These are phyloP conservation scores for Cryphonectria japonica DNA, from an alignment of 2,329 filamentous ascomycete genomes.

Conservation along the genomic window DNA sequence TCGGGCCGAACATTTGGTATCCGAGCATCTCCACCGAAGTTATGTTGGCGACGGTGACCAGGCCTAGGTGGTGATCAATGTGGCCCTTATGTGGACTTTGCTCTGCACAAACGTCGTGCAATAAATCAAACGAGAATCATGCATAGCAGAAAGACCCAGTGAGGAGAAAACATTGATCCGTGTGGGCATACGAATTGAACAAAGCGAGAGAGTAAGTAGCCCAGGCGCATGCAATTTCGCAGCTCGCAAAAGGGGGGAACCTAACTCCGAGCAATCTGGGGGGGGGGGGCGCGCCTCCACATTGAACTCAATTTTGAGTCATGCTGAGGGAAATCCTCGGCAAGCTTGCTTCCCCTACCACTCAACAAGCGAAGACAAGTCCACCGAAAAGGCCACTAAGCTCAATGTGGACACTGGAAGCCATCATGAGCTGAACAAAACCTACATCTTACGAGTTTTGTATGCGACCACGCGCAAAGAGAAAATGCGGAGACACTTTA, in stretches of 20 bases:
- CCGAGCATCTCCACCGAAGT: background rate
- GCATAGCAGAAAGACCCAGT: background rate
- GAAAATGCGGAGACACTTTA: background rate
- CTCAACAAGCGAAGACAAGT: background rate
- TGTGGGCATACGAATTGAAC: background rate
- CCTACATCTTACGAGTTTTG: background rate
- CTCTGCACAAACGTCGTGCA: background rate
- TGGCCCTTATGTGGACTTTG: background rate
- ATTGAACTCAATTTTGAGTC: background rate
- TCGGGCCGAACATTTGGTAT: background rate
- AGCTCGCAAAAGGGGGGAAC: background rate
- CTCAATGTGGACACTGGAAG: background rate
- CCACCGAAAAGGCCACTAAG: background rate
- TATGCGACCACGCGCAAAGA: background rate
- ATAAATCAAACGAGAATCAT: background rate
- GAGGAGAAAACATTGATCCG: background rate
- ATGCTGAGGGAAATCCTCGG: background rate
- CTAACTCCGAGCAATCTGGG: background rate
- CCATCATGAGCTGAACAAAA: background rate
- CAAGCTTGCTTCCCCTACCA: background rate
- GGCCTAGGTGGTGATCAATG: background rate
- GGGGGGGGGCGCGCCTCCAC: background rate
- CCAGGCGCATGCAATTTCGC: background rate
- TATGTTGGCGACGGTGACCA: background rate
- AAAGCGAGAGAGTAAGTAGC: background rate